phyloP scores from a whole-genome alignment of 495 filamentous ascomycete species.

The Pyronema domesticum region DNA sequence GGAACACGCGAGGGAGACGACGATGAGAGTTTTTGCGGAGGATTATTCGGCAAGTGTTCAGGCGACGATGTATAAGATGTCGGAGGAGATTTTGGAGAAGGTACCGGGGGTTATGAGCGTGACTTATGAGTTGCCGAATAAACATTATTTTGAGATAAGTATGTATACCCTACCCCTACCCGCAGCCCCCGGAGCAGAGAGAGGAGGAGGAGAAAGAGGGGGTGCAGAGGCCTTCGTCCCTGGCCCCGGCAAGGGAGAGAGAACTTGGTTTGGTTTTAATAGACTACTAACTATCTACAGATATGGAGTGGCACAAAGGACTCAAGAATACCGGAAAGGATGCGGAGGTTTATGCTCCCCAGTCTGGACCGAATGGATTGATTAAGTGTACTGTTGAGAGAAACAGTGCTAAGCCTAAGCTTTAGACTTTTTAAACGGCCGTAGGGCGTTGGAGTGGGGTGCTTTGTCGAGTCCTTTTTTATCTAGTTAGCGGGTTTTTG shows the following conservation, averaged over 20 bases:
- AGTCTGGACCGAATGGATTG: constrained; percentile 80
- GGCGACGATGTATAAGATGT: constrained; percentile 98
- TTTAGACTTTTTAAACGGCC: too few relatives aligned
- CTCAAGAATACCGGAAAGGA: constrained; percentile 93
- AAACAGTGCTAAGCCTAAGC: neutral
- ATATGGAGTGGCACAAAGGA: constrained; percentile 93
- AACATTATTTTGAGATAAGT: constrained; percentile 98
- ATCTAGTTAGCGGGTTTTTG: too few relatives aligned
- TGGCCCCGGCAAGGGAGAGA: too few relatives aligned
- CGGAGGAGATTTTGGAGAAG: constrained; percentile 61
- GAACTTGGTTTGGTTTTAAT: neutral
- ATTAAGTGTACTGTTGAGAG: constrained; percentile 88
- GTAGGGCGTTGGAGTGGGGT: too few relatives aligned
- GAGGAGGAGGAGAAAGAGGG: too few relatives aligned
- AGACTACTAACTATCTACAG: constrained; percentile 30
- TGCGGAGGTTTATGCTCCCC: constrained; percentile 87
- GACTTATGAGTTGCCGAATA: constrained; percentile 80
- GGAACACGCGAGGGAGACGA: constrained; percentile 57
- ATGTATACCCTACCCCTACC: constrained; percentile 24
- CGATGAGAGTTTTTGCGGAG: constrained; percentile 78
- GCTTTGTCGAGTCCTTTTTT: too few relatives aligned
- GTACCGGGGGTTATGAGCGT: constrained; percentile 55
- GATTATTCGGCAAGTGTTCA: constrained; percentile 87
- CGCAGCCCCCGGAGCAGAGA: too few relatives aligned
- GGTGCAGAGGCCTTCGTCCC: too few relatives aligned